Percentiles rank a stretch among this genome's conserved stretches.
Conservation (phyloP, 1,284 basidiomycete genomes). For the Ceratobasidium sp. region DNA sequence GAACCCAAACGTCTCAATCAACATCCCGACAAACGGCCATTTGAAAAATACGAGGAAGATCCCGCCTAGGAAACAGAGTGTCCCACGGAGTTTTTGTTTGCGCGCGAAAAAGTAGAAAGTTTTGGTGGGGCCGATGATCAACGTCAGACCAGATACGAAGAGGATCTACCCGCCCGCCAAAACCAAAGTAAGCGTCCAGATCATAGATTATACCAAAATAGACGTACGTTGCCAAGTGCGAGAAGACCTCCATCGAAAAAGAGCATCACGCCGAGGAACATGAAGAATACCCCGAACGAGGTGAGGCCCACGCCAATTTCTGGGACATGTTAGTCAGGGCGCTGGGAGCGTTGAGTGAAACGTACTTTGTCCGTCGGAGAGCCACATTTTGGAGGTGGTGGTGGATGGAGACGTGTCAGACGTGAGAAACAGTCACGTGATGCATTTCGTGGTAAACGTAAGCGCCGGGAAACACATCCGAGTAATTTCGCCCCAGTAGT, state of each 20-base stretch:
- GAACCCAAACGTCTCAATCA: constrained; percentile 96
- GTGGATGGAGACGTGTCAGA: constrained; percentile 40
- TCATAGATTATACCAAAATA: constrained; percentile 13
- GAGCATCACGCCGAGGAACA: constrained; percentile 94
- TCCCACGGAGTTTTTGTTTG: constrained; percentile 96
- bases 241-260: constrained; percentile 98
- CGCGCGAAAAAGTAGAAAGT: constrained; percentile 99
- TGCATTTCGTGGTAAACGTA: too few relatives aligned
- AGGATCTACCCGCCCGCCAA: constrained; percentile 84
- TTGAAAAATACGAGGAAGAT: constrained; percentile 90
- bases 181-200: too few relatives aligned
- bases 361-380: constrained; percentile 51
- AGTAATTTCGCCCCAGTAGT: too few relatives aligned
- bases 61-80: constrained; percentile 90
- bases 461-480: too few relatives aligned
- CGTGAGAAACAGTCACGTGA: constrained; percentile 31
- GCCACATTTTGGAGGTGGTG: constrained; percentile 49
- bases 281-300: constrained; percentile 96
- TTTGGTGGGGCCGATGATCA: constrained; percentile 96
- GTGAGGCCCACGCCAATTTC: constrained; percentile 98
- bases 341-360: not conserved
- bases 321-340: constrained; percentile 55
- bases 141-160: constrained; percentile 90
- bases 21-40: constrained; percentile 93
- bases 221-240: constrained; percentile 93